phyloP scores from a whole-genome alignment of 129 eudicot genomes.

The Silybum marianum region DNA sequence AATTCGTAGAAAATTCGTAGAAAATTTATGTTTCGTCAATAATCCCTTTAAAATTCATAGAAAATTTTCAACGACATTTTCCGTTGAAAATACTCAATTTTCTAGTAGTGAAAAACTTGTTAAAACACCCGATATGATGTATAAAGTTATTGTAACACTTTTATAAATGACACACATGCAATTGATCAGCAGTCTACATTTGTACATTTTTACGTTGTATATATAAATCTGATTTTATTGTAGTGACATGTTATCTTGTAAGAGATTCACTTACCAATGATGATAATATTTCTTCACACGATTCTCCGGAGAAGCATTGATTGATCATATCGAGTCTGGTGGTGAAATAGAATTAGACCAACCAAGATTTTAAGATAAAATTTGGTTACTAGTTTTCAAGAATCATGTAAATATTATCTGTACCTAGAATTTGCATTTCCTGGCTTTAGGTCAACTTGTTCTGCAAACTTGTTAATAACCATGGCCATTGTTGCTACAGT shows the following conservation, averaged over 20 bases:
- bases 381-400: background rate
- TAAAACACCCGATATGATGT: background rate
- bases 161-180: background rate
- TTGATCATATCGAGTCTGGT: constrained; percentile 47
- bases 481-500: constrained; percentile 11
- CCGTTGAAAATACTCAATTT: too few relatives aligned
- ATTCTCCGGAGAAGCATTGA: constrained; percentile 35
- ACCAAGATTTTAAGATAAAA: background rate
- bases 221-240: background rate
- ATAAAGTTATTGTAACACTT: background rate
- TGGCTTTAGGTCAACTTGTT: constrained; percentile 26
- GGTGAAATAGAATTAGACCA: background rate
- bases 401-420: background rate
- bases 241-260: background rate
- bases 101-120: too few relatives aligned
- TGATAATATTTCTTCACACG: constrained; percentile 51
- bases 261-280: constrained; percentile 33
- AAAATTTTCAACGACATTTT: too few relatives aligned
- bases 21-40: too few relatives aligned
- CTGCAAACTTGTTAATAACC: constrained; percentile 28
- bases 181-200: background rate
- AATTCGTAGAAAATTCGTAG: too few relatives aligned
- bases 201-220: background rate
- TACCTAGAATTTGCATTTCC: constrained; percentile 37
- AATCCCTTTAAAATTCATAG: too few relatives aligned